Conservation (phyloP, 495 filamentous ascomycete species). For the Neurospora tetrasperma region DNA sequence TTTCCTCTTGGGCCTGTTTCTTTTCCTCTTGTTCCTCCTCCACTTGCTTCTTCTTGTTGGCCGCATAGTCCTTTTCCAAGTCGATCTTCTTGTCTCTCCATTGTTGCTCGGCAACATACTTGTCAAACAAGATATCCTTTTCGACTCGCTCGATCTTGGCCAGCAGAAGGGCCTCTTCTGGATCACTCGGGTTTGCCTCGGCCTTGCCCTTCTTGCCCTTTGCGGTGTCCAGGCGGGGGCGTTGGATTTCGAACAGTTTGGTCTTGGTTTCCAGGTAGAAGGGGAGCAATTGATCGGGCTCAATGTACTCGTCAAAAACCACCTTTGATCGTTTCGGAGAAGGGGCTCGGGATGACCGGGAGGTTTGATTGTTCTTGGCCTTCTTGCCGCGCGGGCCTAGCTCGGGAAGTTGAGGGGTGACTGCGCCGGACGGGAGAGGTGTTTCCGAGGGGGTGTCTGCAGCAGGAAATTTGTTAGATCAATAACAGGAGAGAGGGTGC, state of each 20-base stretch:
- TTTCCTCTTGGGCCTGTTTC: conserved; percentile 19
- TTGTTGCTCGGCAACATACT: conserved; percentile 56
- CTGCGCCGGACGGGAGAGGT: conserved; percentile 36
- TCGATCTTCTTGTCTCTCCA: conserved; percentile 60
- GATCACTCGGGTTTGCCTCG: conserved; percentile 20
- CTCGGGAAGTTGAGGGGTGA: conserved; percentile 34
- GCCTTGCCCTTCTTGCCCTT: conserved; percentile 34
- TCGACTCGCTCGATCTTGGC: conserved; percentile 67
- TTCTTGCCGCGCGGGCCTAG: conserved; percentile 21
- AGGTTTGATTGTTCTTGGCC: conserved; percentile 21
- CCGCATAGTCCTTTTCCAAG: conserved; percentile 49
- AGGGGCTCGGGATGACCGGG: conserved; percentile 8
- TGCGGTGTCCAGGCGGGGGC: conserved; percentile 41
- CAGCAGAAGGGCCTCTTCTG: conserved; percentile 51
- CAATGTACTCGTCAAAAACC: conserved; percentile 46
- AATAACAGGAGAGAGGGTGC: background rate
- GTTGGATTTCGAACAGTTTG: conserved; percentile 60
- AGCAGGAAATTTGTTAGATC: background rate
- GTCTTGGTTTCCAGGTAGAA: conserved; percentile 62
- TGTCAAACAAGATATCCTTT: conserved; percentile 79
- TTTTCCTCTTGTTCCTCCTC: conserved; percentile 19
- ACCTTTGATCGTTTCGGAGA: conserved; percentile 26
- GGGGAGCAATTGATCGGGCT: conserved; percentile 65
- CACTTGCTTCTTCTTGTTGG: conserved; percentile 24
- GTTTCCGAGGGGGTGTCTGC: conserved; percentile 36